Evolutionary conservation across 108 stramenopile genomes (phyloP), one percentile per base, ranked within the genome.

Genomic region (Chaetoceros muelleri): DNA sequence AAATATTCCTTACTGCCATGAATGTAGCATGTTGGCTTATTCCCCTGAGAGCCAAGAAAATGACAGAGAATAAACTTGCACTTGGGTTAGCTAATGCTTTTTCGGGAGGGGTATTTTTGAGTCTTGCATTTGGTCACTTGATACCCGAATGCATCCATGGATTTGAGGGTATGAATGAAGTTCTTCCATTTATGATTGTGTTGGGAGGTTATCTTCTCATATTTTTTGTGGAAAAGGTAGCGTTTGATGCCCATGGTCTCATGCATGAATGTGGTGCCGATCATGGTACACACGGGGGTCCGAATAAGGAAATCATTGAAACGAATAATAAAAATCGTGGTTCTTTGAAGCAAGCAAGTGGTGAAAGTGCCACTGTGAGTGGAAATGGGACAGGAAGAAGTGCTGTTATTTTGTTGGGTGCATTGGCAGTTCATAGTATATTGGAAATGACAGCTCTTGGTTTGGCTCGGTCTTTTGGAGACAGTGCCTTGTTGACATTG

Each of bases 151-250:
- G 94, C 52, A 75, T 85, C 16, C 80, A 91, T 54, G 93, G 89
- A 22, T 95, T 95, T 66, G 71, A 84, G 50, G 70, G 66, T n/a
- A 44, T 69, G 55, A 91, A 89, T 46, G 90, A 91, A 49, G 84
- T 72, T 25, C 78, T 71, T 24, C 89, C 83, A 21, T 93, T 80
- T 55, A 75, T 85, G 72, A 65, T 90, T 48, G 82, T 89, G 17
- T 58, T 96, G 46, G 73, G 66, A 3, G 93, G 95, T 5, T 98
- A 96, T 70, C 53, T 98, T 61, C 55, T 95, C 18, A 96, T 98
- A 45, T 95, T 96, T 60, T 94, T 96, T 77, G 89, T 98, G 46
- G 97, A 96, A 70, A 96, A 96, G 73, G 83, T 96, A 29, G 93
- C 94, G 13, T 96, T 96, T 70, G 93, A 93, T 76, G 78, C 93